These are phyloP conservation scores for Basipetospora chlamydospora DNA, from an alignment of 2,329 filamentous ascomycete species.

Conservation along the genomic window DNA sequence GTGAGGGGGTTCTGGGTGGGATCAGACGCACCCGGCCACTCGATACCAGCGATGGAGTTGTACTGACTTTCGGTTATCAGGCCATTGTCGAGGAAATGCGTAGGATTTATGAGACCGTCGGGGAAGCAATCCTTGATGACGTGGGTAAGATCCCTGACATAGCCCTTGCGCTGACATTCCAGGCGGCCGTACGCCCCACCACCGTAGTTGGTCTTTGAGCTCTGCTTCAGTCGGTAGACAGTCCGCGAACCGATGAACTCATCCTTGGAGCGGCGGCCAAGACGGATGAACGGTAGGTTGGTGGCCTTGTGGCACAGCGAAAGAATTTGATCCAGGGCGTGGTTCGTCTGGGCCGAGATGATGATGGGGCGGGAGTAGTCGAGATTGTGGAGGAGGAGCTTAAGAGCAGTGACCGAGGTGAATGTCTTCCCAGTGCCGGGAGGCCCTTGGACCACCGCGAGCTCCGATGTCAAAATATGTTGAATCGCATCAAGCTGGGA, in stretches of 20 bases:
- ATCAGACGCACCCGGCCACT: neutral
- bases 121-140: conserved; percentile 25
- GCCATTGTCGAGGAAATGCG: conserved; percentile 34
- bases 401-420: conserved; percentile 59
- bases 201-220: conserved; percentile 8
- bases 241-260: conserved; percentile 49
- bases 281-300: conserved; percentile 39
- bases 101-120: conserved; percentile 33
- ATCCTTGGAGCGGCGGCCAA: conserved; percentile 56
- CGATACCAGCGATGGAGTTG: conserved; percentile 35
- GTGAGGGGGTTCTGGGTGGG: neutral
- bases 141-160: conserved; percentile 21
- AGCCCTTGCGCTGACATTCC: conserved; percentile 10
- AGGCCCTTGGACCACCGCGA: conserved; percentile 73
- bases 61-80: conserved; percentile 51
- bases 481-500: conserved; percentile 58
- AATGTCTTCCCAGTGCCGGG: conserved; percentile 66
- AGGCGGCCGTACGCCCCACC: conserved; percentile 14
- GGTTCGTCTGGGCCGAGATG: conserved; percentile 77
- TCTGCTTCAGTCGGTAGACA: conserved; percentile 43
- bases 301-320: conserved; percentile 36
- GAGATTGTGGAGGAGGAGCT: conserved; percentile 47
- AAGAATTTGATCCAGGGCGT: conserved; percentile 74
- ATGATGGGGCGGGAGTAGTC: conserved; percentile 44
- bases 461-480: conserved; percentile 53